Evolutionary conservation across 805 yeast species (phyloP).

Genomic region (Debaryomyces castellii): DNA sequence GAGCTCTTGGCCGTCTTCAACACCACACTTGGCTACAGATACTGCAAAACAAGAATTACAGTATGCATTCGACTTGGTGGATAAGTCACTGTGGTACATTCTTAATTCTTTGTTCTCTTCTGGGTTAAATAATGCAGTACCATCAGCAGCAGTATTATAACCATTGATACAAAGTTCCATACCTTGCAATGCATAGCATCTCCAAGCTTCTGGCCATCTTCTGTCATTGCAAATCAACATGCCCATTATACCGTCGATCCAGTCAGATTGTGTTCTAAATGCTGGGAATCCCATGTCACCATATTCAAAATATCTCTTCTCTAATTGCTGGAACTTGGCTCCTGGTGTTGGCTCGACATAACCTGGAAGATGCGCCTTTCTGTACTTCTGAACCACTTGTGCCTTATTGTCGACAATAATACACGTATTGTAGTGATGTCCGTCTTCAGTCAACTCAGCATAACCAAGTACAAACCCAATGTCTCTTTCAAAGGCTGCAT

Average conservation of each 20-base stretch:
- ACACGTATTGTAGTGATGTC: slow-evolving; percentile 33
- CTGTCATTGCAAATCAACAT: slow-evolving; percentile 41
- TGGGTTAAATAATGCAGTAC: slow-evolving; percentile 16
- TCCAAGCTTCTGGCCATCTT: slow-evolving; percentile 45
- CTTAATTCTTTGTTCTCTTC: slow-evolving; percentile 27
- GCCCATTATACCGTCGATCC: slow-evolving; percentile 37
- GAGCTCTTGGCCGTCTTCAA: slow-evolving; percentile 38
- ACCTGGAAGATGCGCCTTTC: slow-evolving; percentile 40
- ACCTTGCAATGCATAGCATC: slow-evolving; percentile 38
- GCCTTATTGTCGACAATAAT: slow-evolving; percentile 31
- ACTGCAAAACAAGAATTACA: slow-evolving; percentile 26
- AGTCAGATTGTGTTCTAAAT: slow-evolving; percentile 27
- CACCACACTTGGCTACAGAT: slow-evolving; percentile 34
- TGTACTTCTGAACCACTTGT: slow-evolving; percentile 24
- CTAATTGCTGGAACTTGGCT: slow-evolving; percentile 33
- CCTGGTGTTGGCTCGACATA: slow-evolving; percentile 32
- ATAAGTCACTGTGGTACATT: slow-evolving; percentile 30
- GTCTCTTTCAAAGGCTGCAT: slow-evolving; percentile 22
- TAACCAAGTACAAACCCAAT: slow-evolving; percentile 35
- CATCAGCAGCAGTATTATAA: slow-evolving; percentile 35
- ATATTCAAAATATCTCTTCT: slow-evolving; percentile 36
- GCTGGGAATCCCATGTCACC: slow-evolving; percentile 40
- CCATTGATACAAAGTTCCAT: slow-evolving; percentile 38
- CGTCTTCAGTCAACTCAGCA: slow-evolving; percentile 38
- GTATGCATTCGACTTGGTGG: slow-evolving; percentile 33